Evolutionary conservation across 768 basidiomycete genomes (phyloP).

Genomic region (Rhodotorula kratochvilovae): DNA sequence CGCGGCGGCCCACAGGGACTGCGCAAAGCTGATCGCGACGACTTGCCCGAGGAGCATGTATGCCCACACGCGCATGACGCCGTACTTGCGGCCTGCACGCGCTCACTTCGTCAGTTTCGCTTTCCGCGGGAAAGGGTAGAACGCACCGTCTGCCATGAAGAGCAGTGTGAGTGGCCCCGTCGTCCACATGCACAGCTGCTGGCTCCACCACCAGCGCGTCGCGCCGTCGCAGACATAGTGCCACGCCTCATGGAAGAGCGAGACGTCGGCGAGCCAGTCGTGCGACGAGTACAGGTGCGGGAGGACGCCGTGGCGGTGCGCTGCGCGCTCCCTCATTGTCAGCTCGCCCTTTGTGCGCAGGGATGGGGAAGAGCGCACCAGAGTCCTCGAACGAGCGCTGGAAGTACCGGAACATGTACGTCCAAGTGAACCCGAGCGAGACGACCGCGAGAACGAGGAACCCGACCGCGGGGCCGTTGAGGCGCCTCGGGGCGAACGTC

Average conservation of each 20-base stretch:
- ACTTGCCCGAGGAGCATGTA: conserved; percentile 71
- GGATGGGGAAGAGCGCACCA: too few relatives aligned
- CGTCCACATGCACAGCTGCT: conserved; percentile 62
- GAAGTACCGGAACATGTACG: conserved; percentile 38
- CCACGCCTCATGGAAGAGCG: conserved; percentile 42
- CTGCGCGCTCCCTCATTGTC: too few relatives aligned
- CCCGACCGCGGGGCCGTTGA: neutral
- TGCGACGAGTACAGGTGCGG: conserved; percentile 7
- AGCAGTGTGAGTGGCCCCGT: conserved; percentile 59
- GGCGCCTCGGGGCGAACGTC: neutral
- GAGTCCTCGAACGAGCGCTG: conserved; percentile 18
- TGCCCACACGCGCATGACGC: conserved; percentile 58
- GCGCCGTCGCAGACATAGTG: conserved; percentile 52
- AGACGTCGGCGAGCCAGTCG: conserved; percentile 36
- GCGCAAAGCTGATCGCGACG: conserved; percentile 65
- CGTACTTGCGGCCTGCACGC: conserved; percentile 45
- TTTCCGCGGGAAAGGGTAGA: neutral
- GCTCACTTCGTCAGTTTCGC: too few relatives aligned
- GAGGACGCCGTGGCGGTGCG: conserved; percentile 7
- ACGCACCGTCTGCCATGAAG: conserved; percentile 55
- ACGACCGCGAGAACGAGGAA: conserved; percentile 20
- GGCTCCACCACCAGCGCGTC: conserved; percentile 67
- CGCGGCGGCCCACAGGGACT: conserved; percentile 60
- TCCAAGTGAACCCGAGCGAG: conserved; percentile 32
- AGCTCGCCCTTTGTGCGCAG: too few relatives aligned